Conservation (phyloP, 805 yeast species). For the Wickerhamomyces queroliae region DNA sequence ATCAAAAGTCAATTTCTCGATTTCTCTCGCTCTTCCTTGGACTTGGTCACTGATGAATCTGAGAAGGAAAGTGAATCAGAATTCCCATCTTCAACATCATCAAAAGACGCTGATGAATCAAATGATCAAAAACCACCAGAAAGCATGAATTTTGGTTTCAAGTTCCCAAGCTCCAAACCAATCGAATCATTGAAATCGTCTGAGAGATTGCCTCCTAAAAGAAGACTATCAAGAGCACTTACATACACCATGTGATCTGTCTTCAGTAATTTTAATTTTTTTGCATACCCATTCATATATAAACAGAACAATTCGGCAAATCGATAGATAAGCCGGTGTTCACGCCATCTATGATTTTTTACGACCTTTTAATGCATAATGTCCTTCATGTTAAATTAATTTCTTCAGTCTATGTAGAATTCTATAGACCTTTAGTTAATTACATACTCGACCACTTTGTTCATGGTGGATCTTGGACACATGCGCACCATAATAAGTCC, state of each 20-base stretch:
- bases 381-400: no score
- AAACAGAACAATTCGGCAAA: no score
- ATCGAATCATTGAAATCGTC: background rate
- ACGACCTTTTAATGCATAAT: background rate
- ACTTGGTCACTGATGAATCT: background rate
- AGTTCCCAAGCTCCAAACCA: slow-evolving; percentile 3
- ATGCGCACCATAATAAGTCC: no score
- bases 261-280: background rate
- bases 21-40: slow-evolving; percentile 9
- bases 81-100: background rate
- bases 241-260: background rate
- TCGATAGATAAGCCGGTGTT: background rate
- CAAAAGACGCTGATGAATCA: slow-evolving; percentile 7
- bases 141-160: slow-evolving; percentile 15
- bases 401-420: no score
- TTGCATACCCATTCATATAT: no score
- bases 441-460: no score
- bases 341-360: background rate
- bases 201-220: no score
- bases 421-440: background rate
- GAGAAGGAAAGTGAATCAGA: background rate
- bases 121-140: slow-evolving; percentile 16
- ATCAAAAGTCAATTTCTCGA: slow-evolving; percentile 14
- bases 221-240: background rate
- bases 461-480: no score